phyloP scores from a whole-genome alignment of 495 filamentous ascomycete species.

The Aspergillus wentii region DNA sequence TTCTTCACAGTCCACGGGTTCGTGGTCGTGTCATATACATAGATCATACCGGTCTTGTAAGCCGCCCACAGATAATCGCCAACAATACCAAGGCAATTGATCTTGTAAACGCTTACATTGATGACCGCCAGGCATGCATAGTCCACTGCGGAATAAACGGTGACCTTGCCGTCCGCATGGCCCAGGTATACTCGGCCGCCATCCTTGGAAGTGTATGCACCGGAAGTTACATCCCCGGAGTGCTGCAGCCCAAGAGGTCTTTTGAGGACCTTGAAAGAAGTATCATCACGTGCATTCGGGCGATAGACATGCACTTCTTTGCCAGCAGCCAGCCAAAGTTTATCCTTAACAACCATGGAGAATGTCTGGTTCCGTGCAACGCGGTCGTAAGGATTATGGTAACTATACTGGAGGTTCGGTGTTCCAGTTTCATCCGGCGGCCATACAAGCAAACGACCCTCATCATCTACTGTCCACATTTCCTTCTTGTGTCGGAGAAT shows the following conservation, averaged over 20 bases:
- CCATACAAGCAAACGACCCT: slow-evolving; percentile 86
- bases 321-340: slow-evolving; percentile 84
- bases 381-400: slow-evolving; percentile 59
- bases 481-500: slow-evolving; percentile 83
- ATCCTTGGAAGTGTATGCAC: slow-evolving; percentile 65
- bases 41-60: slow-evolving; percentile 92
- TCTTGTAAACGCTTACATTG: slow-evolving; percentile 89
- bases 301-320: slow-evolving; percentile 83
- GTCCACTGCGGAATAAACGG: slow-evolving; percentile 74
- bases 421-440: slow-evolving; percentile 68
- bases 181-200: slow-evolving; percentile 85
- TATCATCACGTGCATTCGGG: slow-evolving; percentile 61
- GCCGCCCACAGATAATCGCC: slow-evolving; percentile 88
- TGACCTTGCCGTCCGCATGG: slow-evolving; percentile 90
- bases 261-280: slow-evolving; percentile 65
- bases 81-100: slow-evolving; percentile 79
- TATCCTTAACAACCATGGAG: slow-evolving; percentile 73
- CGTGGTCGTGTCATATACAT: slow-evolving; percentile 79
- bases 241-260: slow-evolving; percentile 61
- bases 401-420: slow-evolving; percentile 63
- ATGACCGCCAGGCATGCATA: slow-evolving; percentile 72
- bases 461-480: slow-evolving; percentile 92
- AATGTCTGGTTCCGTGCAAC: slow-evolving; percentile 80
- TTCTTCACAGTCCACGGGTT: slow-evolving; percentile 88
- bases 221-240: slow-evolving; percentile 85